These are phyloP conservation scores for Xylariaceae sp. DNA, from an alignment of 2,329 filamentous ascomycete species.

Conservation along the genomic window DNA sequence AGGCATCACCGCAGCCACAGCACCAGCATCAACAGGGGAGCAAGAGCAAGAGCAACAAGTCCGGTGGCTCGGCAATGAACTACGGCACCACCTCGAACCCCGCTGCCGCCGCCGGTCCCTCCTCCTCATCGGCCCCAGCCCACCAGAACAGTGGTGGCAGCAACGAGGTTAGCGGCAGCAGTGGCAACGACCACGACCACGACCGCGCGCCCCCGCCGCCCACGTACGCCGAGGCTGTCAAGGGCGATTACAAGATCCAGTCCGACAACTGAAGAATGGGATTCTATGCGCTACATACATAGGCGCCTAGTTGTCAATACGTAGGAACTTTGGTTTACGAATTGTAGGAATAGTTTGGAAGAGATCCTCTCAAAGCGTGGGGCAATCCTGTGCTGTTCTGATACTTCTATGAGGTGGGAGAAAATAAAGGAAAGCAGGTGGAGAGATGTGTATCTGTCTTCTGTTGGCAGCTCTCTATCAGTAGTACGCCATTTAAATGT, in stretches of 20 bases:
- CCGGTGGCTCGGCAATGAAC: conserved; percentile 35
- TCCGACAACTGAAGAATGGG: conserved; percentile 44
- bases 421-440: too few species aligned
- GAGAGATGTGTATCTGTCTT: too few species aligned
- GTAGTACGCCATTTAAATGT: too few species aligned
- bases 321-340: too few species aligned
- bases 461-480: too few species aligned
- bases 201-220: too few species aligned
- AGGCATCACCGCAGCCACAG: conserved; percentile 26
- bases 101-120: too few species aligned
- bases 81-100: conserved; percentile 40
- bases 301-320: not conserved
- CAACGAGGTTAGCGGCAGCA: conserved; percentile 7
- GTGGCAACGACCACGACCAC: conserved; percentile 29
- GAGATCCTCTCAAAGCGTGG: too few species aligned
- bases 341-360: too few species aligned
- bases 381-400: too few species aligned
- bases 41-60: too few species aligned
- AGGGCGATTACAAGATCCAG: conserved; percentile 89
- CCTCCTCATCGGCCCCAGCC: conserved; percentile 18
- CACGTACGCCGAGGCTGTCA: conserved; percentile 83
- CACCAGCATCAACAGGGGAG: conserved; percentile 23
- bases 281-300: not conserved
- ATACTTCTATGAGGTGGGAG: too few species aligned
- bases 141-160: conserved; percentile 7